Conservation (phyloP, 768 basidiomycete species). For the Russula ochroleuca region DNA sequence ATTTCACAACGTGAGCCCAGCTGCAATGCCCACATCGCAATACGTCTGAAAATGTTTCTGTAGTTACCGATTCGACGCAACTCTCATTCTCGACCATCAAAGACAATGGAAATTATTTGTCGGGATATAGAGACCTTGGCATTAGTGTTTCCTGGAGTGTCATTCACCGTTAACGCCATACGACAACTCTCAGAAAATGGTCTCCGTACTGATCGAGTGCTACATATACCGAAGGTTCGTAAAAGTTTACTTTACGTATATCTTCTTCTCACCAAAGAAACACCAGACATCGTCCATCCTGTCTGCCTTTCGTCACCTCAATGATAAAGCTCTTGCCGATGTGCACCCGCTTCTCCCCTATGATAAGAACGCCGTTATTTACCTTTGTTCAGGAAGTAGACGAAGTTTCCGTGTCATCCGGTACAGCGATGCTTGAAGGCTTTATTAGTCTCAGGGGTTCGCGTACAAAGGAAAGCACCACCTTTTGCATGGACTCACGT, state of each 20-base stretch:
- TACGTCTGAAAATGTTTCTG: neutral
- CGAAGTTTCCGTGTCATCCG: slow-evolving; percentile 49
- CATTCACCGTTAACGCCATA: slow-evolving; percentile 63
- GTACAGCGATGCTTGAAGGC: slow-evolving; percentile 58
- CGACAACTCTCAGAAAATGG: slow-evolving; percentile 38
- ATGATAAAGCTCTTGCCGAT: slow-evolving; percentile 66
- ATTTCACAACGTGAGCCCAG: slow-evolving; percentile 71
- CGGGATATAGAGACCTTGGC: slow-evolving; percentile 70
- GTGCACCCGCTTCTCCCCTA: slow-evolving; percentile 39
- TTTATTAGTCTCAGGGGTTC: slow-evolving; percentile 82
- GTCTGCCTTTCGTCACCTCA: slow-evolving; percentile 65
- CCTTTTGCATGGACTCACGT: slow-evolving; percentile 7
- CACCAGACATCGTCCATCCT: slow-evolving; percentile 60
- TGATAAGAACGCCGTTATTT: slow-evolving; percentile 4
- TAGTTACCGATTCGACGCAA: slow-evolving; percentile 79
- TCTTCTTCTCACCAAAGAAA: neutral
- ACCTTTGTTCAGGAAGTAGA: slow-evolving; percentile 56
- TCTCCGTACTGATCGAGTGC: slow-evolving; percentile 42
- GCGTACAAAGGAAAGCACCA: slow-evolving; percentile 57
- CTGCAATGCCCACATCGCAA: slow-evolving; percentile 4
- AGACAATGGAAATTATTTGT: slow-evolving; percentile 63
- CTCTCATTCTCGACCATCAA: slow-evolving; percentile 56
- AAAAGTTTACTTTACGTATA: neutral
- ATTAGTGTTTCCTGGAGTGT: slow-evolving; percentile 64
- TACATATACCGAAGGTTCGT: slow-evolving; percentile 64